phyloP scores from a whole-genome alignment of 2,329 filamentous ascomycete species.

The Microascus cirrosus region DNA sequence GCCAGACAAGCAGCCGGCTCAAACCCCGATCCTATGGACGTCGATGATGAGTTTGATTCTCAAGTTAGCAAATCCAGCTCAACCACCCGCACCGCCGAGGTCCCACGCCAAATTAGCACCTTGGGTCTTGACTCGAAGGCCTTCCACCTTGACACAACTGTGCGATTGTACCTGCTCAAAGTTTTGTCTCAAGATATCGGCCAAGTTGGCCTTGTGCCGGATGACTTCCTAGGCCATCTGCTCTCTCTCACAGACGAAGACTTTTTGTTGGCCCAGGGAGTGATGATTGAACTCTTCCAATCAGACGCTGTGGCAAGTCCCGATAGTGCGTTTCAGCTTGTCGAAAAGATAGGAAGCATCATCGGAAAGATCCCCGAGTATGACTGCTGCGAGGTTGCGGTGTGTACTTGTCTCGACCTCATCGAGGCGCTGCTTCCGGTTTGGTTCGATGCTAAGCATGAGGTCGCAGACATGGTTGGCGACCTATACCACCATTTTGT shows the following conservation, averaged over 20 bases:
- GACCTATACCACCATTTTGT: slow-evolving; percentile 76
- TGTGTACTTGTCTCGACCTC: slow-evolving; percentile 56
- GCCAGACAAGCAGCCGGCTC: slow-evolving; percentile 20
- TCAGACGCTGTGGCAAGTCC: slow-evolving; percentile 40
- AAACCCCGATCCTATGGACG: slow-evolving; percentile 48
- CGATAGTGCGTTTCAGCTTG: slow-evolving; percentile 32
- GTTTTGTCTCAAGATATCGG: slow-evolving; percentile 28
- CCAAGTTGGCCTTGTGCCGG: slow-evolving; percentile 37
- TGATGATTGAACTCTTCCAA: slow-evolving; percentile 39
- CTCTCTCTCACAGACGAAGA: slow-evolving; percentile 38
- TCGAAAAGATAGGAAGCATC: slow-evolving; percentile 39
- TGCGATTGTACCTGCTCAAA: slow-evolving; percentile 33
- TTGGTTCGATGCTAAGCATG: slow-evolving; percentile 50
- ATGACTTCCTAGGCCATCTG: slow-evolving; percentile 36
- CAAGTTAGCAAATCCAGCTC: slow-evolving; percentile 38
- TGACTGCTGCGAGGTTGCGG: slow-evolving; percentile 62
- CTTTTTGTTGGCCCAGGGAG: slow-evolving; percentile 35
- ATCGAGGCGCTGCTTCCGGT: slow-evolving; percentile 51
- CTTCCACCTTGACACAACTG: slow-evolving; percentile 35
- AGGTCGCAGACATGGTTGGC: slow-evolving; percentile 54
- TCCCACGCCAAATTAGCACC: slow-evolving; percentile 34
- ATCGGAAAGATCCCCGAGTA: slow-evolving; percentile 44
- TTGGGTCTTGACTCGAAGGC: slow-evolving; percentile 28
- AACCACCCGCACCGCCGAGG: slow-evolving; percentile 20
- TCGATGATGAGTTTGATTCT: slow-evolving; percentile 55